Conservation (phyloP, 1,284 basidiomycete species). For the Malassezia furfur region DNA sequence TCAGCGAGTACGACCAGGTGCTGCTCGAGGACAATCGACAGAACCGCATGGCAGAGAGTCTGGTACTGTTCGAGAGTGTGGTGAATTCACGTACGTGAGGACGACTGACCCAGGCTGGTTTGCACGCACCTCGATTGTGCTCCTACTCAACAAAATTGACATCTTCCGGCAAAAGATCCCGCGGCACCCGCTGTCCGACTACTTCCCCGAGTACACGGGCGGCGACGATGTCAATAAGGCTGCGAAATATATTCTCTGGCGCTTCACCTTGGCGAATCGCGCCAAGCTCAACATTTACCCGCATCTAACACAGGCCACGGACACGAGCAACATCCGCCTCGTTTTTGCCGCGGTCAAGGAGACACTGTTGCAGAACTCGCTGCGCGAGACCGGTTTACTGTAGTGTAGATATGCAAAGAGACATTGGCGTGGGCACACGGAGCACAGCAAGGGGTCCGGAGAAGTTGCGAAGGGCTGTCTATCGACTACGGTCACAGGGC, state of each 20-base stretch:
- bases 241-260: slow-evolving; percentile 93
- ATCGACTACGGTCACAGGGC: slow-evolving; percentile 2
- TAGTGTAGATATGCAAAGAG: neutral
- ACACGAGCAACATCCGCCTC: slow-evolving; percentile 63
- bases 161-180: slow-evolving; percentile 88
- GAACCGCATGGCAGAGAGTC: slow-evolving; percentile 91
- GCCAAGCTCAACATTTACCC: slow-evolving; percentile 42
- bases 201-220: slow-evolving; percentile 84
- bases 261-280: slow-evolving; percentile 89
- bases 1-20: slow-evolving; percentile 43
- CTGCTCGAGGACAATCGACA: slow-evolving; percentile 43
- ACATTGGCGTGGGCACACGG: no score
- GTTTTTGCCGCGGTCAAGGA: slow-evolving; percentile 97
- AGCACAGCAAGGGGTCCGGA: no score
- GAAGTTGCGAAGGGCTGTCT: no score
- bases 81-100: slow-evolving; percentile 58
- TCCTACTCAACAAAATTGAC: slow-evolving; percentile 78
- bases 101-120: slow-evolving; percentile 68
- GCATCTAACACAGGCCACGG: slow-evolving; percentile 56
- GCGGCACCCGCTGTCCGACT: slow-evolving; percentile 63
- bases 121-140: slow-evolving; percentile 76
- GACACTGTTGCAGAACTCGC: slow-evolving; percentile 16
- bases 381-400: slow-evolving; percentile 15
- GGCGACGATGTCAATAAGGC: slow-evolving; percentile 93
- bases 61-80: slow-evolving; percentile 85